Evolutionary conservation across 2,329 filamentous ascomycete genomes (phyloP), one percentile per base, ranked within the genome.

Genomic region (Ophiocordyceps robertsii): DNA sequence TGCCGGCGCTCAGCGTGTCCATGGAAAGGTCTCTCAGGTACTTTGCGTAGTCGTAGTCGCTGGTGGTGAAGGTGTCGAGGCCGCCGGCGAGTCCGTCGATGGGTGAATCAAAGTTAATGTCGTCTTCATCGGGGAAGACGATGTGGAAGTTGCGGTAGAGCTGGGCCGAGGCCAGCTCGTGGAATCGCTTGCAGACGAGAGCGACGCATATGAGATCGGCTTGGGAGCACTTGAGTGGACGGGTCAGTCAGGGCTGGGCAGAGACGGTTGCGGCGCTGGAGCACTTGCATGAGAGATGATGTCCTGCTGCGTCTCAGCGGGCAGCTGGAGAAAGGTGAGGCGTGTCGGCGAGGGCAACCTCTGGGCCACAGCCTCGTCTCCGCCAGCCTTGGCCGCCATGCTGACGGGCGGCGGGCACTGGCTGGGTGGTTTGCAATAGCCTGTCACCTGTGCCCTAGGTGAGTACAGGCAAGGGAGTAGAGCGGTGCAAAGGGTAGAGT

Each of bases 141-240:
- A 80, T 77, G 51, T 70, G 64, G 53, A 81, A 75, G 44, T 64
- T 70, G 46, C 73, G 72, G 54, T 81, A 82, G 14, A 82, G 61
- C 46, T 74, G 64, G 35, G 70, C 61, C 38, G 76, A 70, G 38
- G 75, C 75, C 27, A 80, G 62, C 32, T 75, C 67, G 49, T 70
- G 71, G 51, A 79, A 76, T 44, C 70, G 67, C 45, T 60, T 70
- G 37, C 70, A 79, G 44, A 78, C 75, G 30, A 78, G 68, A 13
- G 74, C 68, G 40, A 80, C 64, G 46, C 68, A 72, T 43, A 79
- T 70, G 40, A 77, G 66, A 45, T 78, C 73, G 48, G 56, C 54
- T 46, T 69, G 64, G 14, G 65, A 62, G 53, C 71, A 73, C 73
- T 77, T 39, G 2, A 30, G 24, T 16, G 37, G 8, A 6, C 2